These are phyloP conservation scores for Pseudogymnoascus sp. DNA, from an alignment of 2,329 filamentous ascomycete genomes.

Conservation along the genomic window DNA sequence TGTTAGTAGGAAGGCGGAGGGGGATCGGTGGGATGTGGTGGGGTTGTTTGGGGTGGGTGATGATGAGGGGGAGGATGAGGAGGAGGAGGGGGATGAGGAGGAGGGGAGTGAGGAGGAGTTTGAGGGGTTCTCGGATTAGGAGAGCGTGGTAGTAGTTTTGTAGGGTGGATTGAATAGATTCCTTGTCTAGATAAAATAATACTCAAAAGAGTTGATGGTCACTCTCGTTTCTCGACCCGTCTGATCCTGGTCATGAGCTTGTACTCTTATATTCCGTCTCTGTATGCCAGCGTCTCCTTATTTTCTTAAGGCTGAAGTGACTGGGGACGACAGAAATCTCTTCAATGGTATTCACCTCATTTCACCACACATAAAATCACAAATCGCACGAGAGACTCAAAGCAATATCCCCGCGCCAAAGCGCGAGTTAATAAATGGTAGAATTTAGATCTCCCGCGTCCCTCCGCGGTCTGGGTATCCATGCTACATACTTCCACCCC, in stretches of 20 bases:
- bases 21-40: slow-evolving; percentile 87
- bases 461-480: slow-evolving; percentile 1
- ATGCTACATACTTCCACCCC: not conserved
- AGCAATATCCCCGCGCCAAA: not conserved
- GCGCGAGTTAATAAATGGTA: not conserved
- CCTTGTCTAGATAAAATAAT: not conserved
- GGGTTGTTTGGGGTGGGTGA: slow-evolving; percentile 65
- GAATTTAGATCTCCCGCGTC: slow-evolving; percentile 3
- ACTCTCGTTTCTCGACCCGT: not conserved
- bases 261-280: too few species aligned
- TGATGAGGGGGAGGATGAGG: slow-evolving; percentile 29
- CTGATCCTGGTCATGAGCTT: not conserved
- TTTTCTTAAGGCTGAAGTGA: too few species aligned
- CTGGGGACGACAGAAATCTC: not conserved
- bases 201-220: not conserved
- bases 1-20: slow-evolving; percentile 69
- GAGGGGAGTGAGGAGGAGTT: slow-evolving; percentile 45
- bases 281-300: too few species aligned
- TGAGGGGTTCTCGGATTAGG: slow-evolving; percentile 42
- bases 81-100: slow-evolving; percentile 30
- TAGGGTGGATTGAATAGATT: not conserved
- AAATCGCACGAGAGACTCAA: not conserved
- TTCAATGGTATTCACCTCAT: not conserved
- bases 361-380: not conserved
- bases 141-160: not conserved